Evolutionary conservation across 2,329 filamentous ascomycete genomes (phyloP), one percentile per base, ranked within the genome.

Genomic region (Alternaria rosae): DNA sequence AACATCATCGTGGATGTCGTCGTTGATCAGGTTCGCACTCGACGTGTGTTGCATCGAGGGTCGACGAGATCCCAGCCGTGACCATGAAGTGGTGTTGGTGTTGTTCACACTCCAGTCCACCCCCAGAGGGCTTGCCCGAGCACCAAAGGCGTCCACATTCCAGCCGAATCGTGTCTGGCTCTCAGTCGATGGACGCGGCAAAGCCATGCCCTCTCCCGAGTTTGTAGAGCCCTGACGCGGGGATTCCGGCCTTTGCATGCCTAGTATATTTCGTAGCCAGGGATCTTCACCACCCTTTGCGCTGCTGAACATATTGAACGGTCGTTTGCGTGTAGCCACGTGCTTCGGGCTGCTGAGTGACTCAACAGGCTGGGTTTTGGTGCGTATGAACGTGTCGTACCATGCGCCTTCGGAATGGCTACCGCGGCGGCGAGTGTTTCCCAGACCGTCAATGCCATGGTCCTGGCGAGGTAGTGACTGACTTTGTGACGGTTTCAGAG

Each of bases 11-110:
- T 85, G 82, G 38, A 71, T 76, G 42, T 85, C 82, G 13, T 86
- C 84, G 54, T 86, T 80, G 3, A 86, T 82, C 15, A 89, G 78
- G 62, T 87, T 87, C 77, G 86, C 89, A 1, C 91, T 89, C 1
- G 91, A 92, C 12, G 91, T 92, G 70, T 89, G 86, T 66, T 95
- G 92, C 8, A 93, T 83, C 1, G 93, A 97, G 13, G 92, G 92
- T 35, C 94, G 87, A 52, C 94, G 87, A 32, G 93, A 97, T 8
- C 91, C 89, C 70, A 88, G 91, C 41, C 91, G 84, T 6, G 92
- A 91, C 90, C 91, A 95, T 1, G 91, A 79, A 57, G 62, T 71
- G 11, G 81, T 70, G 57, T 72, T 74, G 6, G 70, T 72, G 47
- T 76, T 78, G 54, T 72, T 72, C 57, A 78, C 70, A 17, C 76